A percentile compares a stretch with the other conserved stretches of the same genome.
Conservation (phyloP, 2,329 filamentous ascomycete genomes). For the Pyricularia pennisetigena region DNA sequence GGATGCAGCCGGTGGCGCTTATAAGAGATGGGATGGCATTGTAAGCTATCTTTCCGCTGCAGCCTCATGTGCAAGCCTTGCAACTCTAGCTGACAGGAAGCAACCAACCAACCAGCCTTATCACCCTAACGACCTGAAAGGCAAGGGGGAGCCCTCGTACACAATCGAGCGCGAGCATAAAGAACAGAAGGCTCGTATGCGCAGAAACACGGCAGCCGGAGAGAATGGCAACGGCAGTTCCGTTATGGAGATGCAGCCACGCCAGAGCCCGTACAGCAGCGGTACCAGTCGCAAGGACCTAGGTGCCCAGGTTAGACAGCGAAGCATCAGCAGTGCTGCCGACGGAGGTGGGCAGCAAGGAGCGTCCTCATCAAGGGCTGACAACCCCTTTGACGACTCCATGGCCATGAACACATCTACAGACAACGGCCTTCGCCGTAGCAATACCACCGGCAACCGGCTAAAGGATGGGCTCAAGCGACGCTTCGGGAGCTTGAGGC, state of each 20-base stretch:
- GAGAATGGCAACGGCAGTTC: conserved; percentile 16
- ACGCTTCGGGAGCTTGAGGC: conserved; percentile 41
- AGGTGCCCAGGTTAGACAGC: conserved; percentile 23
- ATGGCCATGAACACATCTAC: conserved; percentile 12
- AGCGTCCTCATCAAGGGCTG: not conserved
- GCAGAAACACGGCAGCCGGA: conserved; percentile 15
- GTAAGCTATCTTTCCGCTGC: conserved; percentile 36
- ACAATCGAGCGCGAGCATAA: conserved; percentile 60
- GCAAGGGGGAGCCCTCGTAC: conserved; percentile 71
- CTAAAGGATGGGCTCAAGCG: conserved; percentile 42
- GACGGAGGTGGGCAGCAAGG: conserved; percentile 6
- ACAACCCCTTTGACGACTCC: not conserved
- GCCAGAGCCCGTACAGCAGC: conserved; percentile 4
- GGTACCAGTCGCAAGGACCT: conserved; percentile 12
- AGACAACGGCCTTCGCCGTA: conserved; percentile 21
- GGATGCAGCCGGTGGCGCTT: conserved; percentile 60
- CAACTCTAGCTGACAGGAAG: not conserved
- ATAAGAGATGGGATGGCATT: conserved; percentile 63
- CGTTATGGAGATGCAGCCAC: conserved; percentile 37
- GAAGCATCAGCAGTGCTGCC: conserved; percentile 32
- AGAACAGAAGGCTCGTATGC: conserved; percentile 34
- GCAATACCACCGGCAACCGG: conserved; percentile 31
- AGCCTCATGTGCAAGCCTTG: not conserved
- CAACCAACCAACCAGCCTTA: conserved; percentile 41
- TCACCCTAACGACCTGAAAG: conserved; percentile 67